Evolutionary conservation across 2,329 filamentous ascomycete species (phyloP).

Genomic region (Colletotrichum incanum): DNA sequence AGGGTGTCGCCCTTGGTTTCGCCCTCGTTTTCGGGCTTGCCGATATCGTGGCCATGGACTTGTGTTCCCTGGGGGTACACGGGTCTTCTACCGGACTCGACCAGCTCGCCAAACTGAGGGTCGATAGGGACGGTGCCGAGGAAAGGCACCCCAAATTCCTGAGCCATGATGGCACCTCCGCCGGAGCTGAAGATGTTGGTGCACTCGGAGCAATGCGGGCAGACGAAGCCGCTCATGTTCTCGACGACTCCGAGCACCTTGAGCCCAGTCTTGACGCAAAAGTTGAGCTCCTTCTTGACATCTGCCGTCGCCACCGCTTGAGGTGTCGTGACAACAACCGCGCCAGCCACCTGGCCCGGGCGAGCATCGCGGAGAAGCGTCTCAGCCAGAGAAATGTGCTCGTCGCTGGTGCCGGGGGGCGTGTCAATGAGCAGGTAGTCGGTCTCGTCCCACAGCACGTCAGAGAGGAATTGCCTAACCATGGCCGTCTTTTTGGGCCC

Average conservation of each 20-base stretch:
- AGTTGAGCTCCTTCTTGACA: slow-evolving; percentile 95
- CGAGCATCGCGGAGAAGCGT: slow-evolving; percentile 78
- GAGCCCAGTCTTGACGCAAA: slow-evolving; percentile 88
- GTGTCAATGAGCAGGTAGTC: slow-evolving; percentile 97
- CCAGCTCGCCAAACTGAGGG: slow-evolving; percentile 88
- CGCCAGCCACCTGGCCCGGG: slow-evolving; percentile 82
- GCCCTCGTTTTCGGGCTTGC: slow-evolving; percentile 48
- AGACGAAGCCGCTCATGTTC: slow-evolving; percentile 97
- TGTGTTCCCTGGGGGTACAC: slow-evolving; percentile 79
- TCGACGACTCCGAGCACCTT: slow-evolving; percentile 90
- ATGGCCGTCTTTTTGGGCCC: slow-evolving; percentile 99
- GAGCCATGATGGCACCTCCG: slow-evolving; percentile 90
- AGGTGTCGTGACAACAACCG: slow-evolving; percentile 95
- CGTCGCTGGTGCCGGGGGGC: slow-evolving; percentile 94
- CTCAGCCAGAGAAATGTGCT: slow-evolving; percentile 95
- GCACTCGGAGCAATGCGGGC: slow-evolving; percentile 84
- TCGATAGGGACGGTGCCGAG: slow-evolving; percentile 93
- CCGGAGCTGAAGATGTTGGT: slow-evolving; percentile 95
- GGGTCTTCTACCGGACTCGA: slow-evolving; percentile 81
- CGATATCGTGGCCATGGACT: slow-evolving; percentile 70
- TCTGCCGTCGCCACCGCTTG: slow-evolving; percentile 95
- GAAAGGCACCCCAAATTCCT: slow-evolving; percentile 87
- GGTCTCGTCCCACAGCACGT: slow-evolving; percentile 89
- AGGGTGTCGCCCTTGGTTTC: slow-evolving; percentile 56
- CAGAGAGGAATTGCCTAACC: slow-evolving; percentile 95